Evolutionary conservation across 345 rosid genomes (phyloP).

Genomic region (Brassica nigra): DNA sequence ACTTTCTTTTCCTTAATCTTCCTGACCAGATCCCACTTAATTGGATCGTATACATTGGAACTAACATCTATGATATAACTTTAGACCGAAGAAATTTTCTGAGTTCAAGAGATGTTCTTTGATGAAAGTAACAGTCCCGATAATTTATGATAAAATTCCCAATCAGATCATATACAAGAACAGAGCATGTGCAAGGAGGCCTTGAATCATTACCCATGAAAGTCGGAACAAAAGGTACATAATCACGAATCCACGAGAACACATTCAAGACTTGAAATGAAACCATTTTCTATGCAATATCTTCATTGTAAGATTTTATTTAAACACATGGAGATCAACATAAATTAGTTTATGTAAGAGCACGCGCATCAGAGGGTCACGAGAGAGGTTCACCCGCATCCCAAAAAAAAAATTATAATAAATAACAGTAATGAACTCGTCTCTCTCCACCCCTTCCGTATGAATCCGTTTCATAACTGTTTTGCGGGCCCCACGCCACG

Average conservation of each 20-base stretch:
- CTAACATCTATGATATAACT: neutral
- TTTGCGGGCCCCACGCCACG: too few relatives aligned
- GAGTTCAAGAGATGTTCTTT: neutral
- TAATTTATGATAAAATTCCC: neutral
- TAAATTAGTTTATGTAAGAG: constrained; percentile 24
- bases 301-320: constrained; percentile 32
- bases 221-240: neutral
- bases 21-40: constrained; percentile 50
- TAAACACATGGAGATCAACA: constrained; percentile 27
- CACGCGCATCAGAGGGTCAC: too few relatives aligned
- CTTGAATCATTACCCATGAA: neutral
- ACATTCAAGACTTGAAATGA: neutral
- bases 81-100: neutral
- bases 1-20: constrained; percentile 66
- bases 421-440: too few relatives aligned
- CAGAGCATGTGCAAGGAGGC: neutral
- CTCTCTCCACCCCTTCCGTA: too few relatives aligned
- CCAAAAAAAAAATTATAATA: too few relatives aligned
- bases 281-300: constrained; percentile 15
- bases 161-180: neutral
- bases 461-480: too few relatives aligned
- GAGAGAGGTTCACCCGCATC: too few relatives aligned
- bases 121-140: neutral
- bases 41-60: neutral
- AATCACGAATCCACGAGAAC: constrained; percentile 5